Percentiles rank a stretch among this genome's conserved stretches.
phyloP scores from a whole-genome alignment of 768 basidiomycete species.

The Polyporus arcularius region DNA sequence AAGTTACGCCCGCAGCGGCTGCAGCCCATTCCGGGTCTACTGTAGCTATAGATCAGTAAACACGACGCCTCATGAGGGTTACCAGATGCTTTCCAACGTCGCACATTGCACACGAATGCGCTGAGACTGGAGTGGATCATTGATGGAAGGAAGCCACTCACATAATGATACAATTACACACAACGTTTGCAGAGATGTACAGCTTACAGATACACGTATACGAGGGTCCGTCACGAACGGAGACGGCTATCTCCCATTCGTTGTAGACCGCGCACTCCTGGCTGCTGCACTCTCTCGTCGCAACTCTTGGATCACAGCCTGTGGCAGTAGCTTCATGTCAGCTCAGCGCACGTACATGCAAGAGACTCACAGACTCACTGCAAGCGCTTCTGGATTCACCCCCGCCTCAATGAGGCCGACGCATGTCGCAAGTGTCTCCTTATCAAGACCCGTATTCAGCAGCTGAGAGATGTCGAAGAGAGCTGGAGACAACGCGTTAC shows the following conservation, averaged over 20 bases:
- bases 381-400: slow-evolving; percentile 89
- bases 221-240: too few relatives aligned
- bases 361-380: slow-evolving; percentile 50
- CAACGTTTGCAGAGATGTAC: neutral
- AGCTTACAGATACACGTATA: too few relatives aligned
- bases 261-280: slow-evolving; percentile 31
- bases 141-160: too few relatives aligned
- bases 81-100: too few relatives aligned
- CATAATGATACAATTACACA: too few relatives aligned
- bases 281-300: slow-evolving; percentile 62
- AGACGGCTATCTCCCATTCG: neutral
- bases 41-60: too few relatives aligned
- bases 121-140: too few relatives aligned
- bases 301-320: slow-evolving; percentile 88
- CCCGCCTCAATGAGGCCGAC: slow-evolving; percentile 91
- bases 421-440: slow-evolving; percentile 89
- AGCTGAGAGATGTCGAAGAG: slow-evolving; percentile 87
- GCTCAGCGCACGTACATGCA: neutral
- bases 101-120: too few relatives aligned
- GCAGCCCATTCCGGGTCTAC: too few relatives aligned
- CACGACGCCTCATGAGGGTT: too few relatives aligned
- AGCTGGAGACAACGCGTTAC: slow-evolving; percentile 43
- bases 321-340: slow-evolving; percentile 3
- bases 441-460: slow-evolving; percentile 84
- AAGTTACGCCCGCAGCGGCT: too few relatives aligned